Conservation (phyloP, 768 basidiomycete species). For the Pulveroboletus sp. region DNA sequence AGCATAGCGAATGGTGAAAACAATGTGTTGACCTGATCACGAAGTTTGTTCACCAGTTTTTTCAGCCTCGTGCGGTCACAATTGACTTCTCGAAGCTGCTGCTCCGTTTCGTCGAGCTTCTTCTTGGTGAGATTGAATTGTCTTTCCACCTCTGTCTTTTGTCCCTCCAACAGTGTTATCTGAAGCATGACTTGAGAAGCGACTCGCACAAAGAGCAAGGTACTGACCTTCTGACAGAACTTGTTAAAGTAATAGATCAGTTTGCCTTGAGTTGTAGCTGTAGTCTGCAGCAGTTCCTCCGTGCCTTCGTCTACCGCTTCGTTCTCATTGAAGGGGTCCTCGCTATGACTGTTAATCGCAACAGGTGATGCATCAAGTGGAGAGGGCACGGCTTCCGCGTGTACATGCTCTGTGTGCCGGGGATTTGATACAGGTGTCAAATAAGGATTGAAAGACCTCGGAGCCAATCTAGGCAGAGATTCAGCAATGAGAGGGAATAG, state of each 20-base stretch:
- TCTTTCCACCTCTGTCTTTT: slow-evolving; percentile 16
- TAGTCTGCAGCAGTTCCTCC: slow-evolving; percentile 13
- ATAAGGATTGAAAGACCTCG: slow-evolving; percentile 21
- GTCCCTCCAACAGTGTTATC: slow-evolving; percentile 14
- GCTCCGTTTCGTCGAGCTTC: slow-evolving; percentile 19
- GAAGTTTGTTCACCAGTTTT: slow-evolving; percentile 11
- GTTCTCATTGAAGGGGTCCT: not conserved
- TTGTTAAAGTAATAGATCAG: slow-evolving; percentile 9
- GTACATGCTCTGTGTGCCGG: slow-evolving; percentile 1
- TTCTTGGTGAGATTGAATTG: slow-evolving; percentile 12
- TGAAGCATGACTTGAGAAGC: slow-evolving; percentile 2
- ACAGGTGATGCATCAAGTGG: slow-evolving; percentile 5
- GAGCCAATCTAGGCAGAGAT: slow-evolving; percentile 7
- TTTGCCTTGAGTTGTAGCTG: slow-evolving; percentile 15
- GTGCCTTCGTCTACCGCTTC: not conserved
- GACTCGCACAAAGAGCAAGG: not conserved
- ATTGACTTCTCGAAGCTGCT: slow-evolving; percentile 14
- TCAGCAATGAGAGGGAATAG: not conserved
- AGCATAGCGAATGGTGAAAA: slow-evolving; percentile 8
- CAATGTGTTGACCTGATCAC: slow-evolving; percentile 8
- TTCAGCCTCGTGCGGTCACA: slow-evolving; percentile 11
- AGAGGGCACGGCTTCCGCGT: not conserved
- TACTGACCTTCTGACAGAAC: slow-evolving; percentile 16
- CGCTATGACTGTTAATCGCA: not conserved
- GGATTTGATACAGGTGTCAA: slow-evolving; percentile 28